A percentile compares a stretch with the other conserved stretches of the same genome.
These are phyloP conservation scores for Trametes cinnabarina DNA, from an alignment of 768 basidiomycete genomes.

Conservation along the genomic window DNA sequence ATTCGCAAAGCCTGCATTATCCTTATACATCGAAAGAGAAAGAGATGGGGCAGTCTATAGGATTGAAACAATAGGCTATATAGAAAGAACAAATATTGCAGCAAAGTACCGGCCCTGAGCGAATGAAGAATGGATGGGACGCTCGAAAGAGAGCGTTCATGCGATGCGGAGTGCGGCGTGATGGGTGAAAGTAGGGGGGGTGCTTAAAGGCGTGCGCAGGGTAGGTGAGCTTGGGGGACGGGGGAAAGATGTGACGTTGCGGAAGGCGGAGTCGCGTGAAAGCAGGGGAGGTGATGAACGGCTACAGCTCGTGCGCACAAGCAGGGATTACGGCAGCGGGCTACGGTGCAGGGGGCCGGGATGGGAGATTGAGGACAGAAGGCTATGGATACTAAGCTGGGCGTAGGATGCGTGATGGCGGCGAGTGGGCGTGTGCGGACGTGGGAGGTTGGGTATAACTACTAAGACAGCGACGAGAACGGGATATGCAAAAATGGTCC, in stretches of 20 bases:
- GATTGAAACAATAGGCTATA: constrained; percentile 11
- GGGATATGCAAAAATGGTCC: constrained; percentile 16
- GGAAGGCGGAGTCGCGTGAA: neutral
- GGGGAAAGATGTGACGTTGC: neutral
- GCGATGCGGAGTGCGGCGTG: constrained; percentile 5
- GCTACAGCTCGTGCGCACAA: neutral
- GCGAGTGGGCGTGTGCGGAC: neutral
- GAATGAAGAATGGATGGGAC: neutral
- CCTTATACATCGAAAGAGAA: neutral
- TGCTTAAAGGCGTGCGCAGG: neutral
- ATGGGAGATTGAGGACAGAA: neutral
- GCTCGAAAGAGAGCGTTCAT: constrained; percentile 9
- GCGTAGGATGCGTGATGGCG: constrained; percentile 3
- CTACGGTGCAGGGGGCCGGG: neutral
- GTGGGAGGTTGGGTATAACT: constrained; percentile 16
- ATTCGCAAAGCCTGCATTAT: neutral
- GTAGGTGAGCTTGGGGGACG: neutral
- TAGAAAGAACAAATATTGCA: constrained; percentile 12
- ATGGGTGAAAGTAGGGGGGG: neutral
- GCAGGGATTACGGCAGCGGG: constrained; percentile 4
- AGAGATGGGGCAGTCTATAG: constrained; percentile 16
- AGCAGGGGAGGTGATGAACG: neutral
- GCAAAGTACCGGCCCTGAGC: constrained; percentile 13
- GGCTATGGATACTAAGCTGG: constrained; percentile 5
- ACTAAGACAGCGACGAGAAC: constrained; percentile 17